Base-by-base conservation (phyloP, 331 rosid species). In the Phaseolus coccineus region DNA sequence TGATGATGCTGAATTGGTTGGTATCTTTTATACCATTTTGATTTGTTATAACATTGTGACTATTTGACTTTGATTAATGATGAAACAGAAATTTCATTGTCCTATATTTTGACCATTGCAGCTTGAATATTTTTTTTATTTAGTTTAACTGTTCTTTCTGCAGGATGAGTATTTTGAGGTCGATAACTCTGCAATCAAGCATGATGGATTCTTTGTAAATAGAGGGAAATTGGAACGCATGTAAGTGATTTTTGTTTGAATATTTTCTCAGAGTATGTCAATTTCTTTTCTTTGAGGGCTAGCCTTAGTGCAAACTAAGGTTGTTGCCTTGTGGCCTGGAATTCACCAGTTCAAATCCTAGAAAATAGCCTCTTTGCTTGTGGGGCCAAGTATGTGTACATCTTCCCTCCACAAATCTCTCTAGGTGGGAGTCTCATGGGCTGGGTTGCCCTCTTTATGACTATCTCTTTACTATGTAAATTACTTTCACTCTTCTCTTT, bases 131-230 rank as follows among this genome's bases (percentile, higher is more conserved):
- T 46, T 50, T 73, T 55, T 35, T 37, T 37, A 75, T 79, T 48
- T 44, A 63, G 37, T 67, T 79, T 13, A 15, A 61, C 37, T 82
- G 39, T 82, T 28, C 69, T 52, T 80, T 80, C 48, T 88, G 93
- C 94, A 95, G 98, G 97, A 95, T 86, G 98, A 92, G n/a, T 95
- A 95, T 82, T 95, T 95, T 77, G 95, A 90, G 92, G 99, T 95
- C 83, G 99, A 95, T 83, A 83, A 91, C 84, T 91, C 96, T 57
- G 92, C 96, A 61, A 90, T 93, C 82, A 93, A 90, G 79, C 97
- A 95, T 87, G 93, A 88, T 28, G 99, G 99, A 4, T 95, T 93
- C 89, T 95, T 95, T 83, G 96, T 95, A 65, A 95, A 95, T 66
- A 87, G 96, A 87, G 99, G 99, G 50, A 88, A 80, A 77, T 84